These are phyloP conservation scores for Cyberlindnera sargentensis DNA, from an alignment of 805 yeast species.

Conservation along the genomic window DNA sequence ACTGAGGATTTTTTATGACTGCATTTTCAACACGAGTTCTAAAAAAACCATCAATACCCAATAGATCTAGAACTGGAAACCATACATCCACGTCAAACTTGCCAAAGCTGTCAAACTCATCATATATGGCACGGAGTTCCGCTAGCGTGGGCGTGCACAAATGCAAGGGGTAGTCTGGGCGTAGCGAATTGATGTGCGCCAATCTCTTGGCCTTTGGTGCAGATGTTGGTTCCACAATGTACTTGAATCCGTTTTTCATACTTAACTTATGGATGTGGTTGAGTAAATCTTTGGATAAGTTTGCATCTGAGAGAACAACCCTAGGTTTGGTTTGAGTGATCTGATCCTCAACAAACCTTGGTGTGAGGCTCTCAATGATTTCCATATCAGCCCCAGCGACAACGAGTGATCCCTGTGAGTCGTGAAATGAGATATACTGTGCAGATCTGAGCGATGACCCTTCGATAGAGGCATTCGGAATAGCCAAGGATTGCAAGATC, in stretches of 20 bases:
- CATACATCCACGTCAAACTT: conserved; percentile 51
- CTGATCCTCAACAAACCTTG: conserved; percentile 34
- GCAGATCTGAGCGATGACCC: conserved; percentile 39
- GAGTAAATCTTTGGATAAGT: conserved; percentile 42
- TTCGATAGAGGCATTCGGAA: conserved; percentile 20
- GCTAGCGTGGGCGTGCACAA: conserved; percentile 55
- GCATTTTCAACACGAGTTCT: conserved; percentile 37
- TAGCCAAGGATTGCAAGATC: conserved; percentile 28
- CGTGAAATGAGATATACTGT: conserved; percentile 68
- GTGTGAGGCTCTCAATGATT: conserved; percentile 46
- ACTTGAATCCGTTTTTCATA: conserved; percentile 20
- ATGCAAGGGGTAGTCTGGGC: conserved; percentile 6
- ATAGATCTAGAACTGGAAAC: conserved; percentile 66
- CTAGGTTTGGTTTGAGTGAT: conserved; percentile 38
- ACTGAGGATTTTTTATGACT: conserved; percentile 19
- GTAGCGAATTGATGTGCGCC: conserved; percentile 1
- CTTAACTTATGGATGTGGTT: conserved; percentile 28
- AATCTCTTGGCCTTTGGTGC: conserved; percentile 45
- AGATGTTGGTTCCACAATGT: conserved; percentile 76
- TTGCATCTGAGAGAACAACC: conserved; percentile 59
- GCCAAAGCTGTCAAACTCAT: conserved; percentile 36
- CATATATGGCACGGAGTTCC: conserved; percentile 53
- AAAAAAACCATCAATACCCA: conserved; percentile 42
- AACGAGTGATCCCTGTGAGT: conserved; percentile 51
- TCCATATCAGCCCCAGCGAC: conserved; percentile 84